phyloP scores from a whole-genome alignment of 441 rosid species.

The Manihot esculenta region DNA sequence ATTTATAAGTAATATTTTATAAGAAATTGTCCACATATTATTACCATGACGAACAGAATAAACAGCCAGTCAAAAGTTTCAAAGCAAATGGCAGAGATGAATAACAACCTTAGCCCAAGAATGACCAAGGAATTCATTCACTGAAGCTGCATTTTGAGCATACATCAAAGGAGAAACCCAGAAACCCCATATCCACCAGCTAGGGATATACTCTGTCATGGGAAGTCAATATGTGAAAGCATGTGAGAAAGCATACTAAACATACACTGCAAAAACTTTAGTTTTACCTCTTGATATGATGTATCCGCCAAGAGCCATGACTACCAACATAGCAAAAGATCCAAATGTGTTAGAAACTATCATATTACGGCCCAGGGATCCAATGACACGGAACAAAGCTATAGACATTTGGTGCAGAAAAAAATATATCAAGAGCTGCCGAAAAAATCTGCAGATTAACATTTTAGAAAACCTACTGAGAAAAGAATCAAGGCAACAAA shows the following conservation, averaged over 20 bases:
- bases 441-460: constrained; percentile 64
- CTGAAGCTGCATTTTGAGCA: constrained; percentile 96
- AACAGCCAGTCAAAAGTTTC: constrained; percentile 6
- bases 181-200: constrained; percentile 99
- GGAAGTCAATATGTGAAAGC: constrained; percentile 12
- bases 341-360: constrained; percentile 96
- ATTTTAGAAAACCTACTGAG: constrained; percentile 46
- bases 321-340: constrained; percentile 94
- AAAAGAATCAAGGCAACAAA: constrained; percentile 25
- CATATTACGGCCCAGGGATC: constrained; percentile 93
- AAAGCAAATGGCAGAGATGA: constrained; percentile 8
- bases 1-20: neutral
- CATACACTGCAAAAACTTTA: constrained; percentile 13
- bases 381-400: constrained; percentile 87
- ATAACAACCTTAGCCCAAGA: constrained; percentile 77
- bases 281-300: constrained; percentile 78
- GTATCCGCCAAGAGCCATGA: constrained; percentile 95
- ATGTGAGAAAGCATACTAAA: neutral
- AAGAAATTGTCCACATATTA: constrained; percentile 7
- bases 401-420: constrained; percentile 92
- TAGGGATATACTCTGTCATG: constrained; percentile 72
- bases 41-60: neutral
- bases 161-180: constrained; percentile 97
- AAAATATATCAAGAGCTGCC: constrained; percentile 79
- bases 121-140: constrained; percentile 91